Conservation (phyloP, 1,284 basidiomycete genomes). For the Cutaneotrichosporon sp. region DNA sequence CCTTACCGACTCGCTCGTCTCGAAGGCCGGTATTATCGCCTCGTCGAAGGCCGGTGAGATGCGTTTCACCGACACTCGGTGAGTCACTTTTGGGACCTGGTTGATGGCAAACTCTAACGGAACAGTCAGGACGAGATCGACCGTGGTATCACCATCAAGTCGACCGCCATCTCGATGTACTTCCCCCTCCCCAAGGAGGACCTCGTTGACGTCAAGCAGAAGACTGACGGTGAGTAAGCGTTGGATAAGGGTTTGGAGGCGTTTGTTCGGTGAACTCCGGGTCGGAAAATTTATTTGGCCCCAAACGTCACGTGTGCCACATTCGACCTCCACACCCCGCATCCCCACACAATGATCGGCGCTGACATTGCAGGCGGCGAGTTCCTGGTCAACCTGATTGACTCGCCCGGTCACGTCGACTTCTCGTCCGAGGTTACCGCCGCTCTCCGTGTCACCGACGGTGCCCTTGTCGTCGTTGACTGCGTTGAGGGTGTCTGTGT, state of each 20-base stretch:
- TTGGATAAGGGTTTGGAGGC: not conserved
- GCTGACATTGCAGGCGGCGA: slow-evolving; percentile 67
- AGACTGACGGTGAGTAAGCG: slow-evolving; percentile 71
- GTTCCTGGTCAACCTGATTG: slow-evolving; percentile 99
- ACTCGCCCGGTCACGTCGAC: slow-evolving; percentile 99
- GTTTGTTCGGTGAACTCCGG: not conserved
- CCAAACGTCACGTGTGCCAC: not conserved
- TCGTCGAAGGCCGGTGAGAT: slow-evolving; percentile 91
- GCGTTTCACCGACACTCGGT: slow-evolving; percentile 92
- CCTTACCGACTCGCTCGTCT: slow-evolving; percentile 97
- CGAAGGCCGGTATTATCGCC: slow-evolving; percentile 99
- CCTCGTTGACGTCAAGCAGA: slow-evolving; percentile 81
- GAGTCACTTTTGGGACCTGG: slow-evolving; percentile 16
- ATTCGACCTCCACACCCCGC: not conserved
- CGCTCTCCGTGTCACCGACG: slow-evolving; percentile 99
- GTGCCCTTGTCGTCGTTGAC: slow-evolving; percentile 98
- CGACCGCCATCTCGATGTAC: slow-evolving; percentile 99
- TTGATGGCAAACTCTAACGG: not conserved
- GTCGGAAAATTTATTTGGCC: slow-evolving; percentile 9
- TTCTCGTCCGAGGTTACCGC: slow-evolving; percentile 99
- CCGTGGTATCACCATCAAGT: slow-evolving; percentile 99
- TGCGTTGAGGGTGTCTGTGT: slow-evolving; percentile 99
- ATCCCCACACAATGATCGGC: not conserved
- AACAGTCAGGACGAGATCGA: slow-evolving; percentile 94
- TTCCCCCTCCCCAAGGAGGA: slow-evolving; percentile 95